Evolutionary conservation across 31 red algal genomes (phyloP).

Genomic region (Odonthalia washingtoniensis): DNA sequence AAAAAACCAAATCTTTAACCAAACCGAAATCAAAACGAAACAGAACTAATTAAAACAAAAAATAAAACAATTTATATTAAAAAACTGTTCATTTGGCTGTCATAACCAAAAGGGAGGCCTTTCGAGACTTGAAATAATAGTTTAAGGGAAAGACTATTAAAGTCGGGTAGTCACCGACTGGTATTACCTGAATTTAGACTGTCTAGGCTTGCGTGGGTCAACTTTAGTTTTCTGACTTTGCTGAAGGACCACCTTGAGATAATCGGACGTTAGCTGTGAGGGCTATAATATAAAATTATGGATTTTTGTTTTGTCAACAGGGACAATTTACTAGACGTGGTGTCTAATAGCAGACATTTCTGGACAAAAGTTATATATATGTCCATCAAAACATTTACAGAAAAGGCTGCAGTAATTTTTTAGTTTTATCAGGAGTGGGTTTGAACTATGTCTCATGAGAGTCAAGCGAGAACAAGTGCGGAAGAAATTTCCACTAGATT

Average conservation of each 20-base stretch:
- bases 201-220: not conserved
- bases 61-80: too few species aligned
- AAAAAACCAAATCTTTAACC: too few species aligned
- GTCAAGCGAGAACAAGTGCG: not conserved
- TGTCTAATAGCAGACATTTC: not conserved
- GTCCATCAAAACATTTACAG: too few species aligned
- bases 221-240: not conserved
- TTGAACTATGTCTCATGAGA: not conserved
- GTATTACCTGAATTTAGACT: too few species aligned
- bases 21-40: too few species aligned
- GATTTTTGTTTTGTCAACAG: too few species aligned
- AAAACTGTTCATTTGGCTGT: not conserved
- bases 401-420: not conserved
- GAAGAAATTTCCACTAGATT: not conserved
- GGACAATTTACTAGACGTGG: too few species aligned
- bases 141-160: not conserved
- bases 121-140: not conserved
- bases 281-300: not conserved
- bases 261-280: not conserved
- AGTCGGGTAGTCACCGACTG: not conserved
- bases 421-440: not conserved
- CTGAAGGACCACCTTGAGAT: not conserved
- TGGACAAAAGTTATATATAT: not conserved
- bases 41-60: too few species aligned
- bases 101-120: not conserved